Evolutionary conservation across 345 rosid genomes (phyloP).

Genomic region (Hibiscus syriacus): DNA sequence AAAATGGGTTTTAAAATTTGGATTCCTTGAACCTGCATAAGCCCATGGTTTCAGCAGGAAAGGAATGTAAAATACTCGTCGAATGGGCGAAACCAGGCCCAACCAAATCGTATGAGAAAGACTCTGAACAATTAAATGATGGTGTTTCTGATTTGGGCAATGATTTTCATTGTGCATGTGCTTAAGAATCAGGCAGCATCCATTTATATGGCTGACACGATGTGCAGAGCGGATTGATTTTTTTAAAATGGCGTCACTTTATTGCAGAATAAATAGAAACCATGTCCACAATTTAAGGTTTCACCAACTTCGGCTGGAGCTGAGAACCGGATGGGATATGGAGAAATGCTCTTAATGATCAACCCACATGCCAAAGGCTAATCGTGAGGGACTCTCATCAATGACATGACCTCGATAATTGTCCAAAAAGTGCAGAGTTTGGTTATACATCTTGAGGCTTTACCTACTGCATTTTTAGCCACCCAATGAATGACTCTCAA

Average conservation of each 20-base stretch:
- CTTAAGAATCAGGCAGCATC: background rate
- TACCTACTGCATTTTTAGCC: background rate
- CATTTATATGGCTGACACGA: background rate
- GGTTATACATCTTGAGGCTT: background rate
- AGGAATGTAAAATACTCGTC: background rate
- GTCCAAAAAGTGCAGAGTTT: background rate
- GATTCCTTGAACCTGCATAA: no score
- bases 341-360: background rate
- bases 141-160: background rate
- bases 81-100: background rate
- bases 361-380: background rate
- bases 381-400: background rate
- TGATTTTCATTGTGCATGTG: background rate
- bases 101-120: background rate
- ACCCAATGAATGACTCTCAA: background rate
- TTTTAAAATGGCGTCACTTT: background rate
- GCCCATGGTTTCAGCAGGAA: background rate
- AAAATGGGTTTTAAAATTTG: no score
- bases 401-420: conserved; percentile 8
- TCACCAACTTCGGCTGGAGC: conserved; percentile 4
- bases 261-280: background rate
- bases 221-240: background rate
- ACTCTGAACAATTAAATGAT: background rate
- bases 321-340: background rate
- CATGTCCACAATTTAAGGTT: background rate